Conservation (phyloP, 106 monocot species). For the Phalaenopsis equestris region DNA sequence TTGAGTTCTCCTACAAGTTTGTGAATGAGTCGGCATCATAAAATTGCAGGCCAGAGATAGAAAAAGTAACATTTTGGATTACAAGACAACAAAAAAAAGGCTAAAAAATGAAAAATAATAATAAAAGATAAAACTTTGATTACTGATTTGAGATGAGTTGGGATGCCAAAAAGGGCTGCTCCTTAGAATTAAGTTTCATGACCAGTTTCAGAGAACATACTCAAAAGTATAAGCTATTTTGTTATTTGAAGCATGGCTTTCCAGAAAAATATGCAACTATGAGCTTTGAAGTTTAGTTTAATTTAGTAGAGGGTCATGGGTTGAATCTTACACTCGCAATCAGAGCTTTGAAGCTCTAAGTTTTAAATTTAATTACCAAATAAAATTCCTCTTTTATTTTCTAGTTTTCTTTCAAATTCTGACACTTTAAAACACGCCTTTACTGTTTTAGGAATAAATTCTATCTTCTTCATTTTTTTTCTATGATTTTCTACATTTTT, state of each 20-base stretch:
- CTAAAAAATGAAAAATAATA: not conserved
- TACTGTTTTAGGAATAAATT: no score
- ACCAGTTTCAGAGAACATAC: not conserved
- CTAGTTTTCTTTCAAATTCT: no score
- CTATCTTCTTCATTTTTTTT: no score
- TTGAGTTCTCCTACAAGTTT: slow-evolving; percentile 61
- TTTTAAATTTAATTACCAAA: no score
- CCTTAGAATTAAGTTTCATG: not conserved
- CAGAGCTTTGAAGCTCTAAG: no score
- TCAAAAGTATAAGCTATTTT: not conserved
- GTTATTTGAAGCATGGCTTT: not conserved
- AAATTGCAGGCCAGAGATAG: not conserved
- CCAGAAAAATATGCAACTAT: not conserved
- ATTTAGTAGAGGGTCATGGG: not conserved
- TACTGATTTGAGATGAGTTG: not conserved
- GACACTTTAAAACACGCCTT: no score
- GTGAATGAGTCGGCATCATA: not conserved
- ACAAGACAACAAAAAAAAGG: not conserved
- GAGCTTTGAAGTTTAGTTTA: not conserved
- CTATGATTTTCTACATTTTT: no score
- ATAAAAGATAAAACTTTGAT: not conserved
- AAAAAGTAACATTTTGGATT: no score
- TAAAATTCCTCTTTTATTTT: no score
- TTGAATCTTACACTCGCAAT: not conserved
- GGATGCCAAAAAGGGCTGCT: not conserved